Percentiles rank a stretch among this genome's conserved stretches.
Evolutionary conservation across 2,329 filamentous ascomycete species (phyloP).

Genomic region (Penicillium vulpinum): DNA sequence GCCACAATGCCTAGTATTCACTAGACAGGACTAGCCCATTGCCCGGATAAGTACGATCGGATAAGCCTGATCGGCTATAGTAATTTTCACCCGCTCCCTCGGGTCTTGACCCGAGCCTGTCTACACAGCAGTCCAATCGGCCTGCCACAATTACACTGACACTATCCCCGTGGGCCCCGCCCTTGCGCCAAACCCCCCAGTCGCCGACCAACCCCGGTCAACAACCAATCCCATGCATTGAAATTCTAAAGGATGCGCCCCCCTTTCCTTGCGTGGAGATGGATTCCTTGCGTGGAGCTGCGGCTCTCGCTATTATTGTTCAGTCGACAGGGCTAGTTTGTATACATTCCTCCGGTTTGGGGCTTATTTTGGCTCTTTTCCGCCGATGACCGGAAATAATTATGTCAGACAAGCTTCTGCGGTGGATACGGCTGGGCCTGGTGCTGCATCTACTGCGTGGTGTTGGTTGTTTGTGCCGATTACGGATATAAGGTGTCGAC

Average conservation of each 20-base stretch:
- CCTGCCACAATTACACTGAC: background rate
- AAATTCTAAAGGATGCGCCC: background rate
- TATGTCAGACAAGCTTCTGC: background rate
- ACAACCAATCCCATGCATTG: conserved; percentile 10
- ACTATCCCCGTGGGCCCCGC: background rate
- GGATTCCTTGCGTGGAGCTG: conserved; percentile 2
- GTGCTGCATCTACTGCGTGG: background rate
- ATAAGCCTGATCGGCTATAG: conserved; percentile 18
- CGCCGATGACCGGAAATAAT: conserved; percentile 26
- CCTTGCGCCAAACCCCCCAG: background rate
- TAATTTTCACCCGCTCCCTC: conserved; percentile 21
- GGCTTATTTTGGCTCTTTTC: background rate
- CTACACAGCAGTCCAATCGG: conserved; percentile 9
- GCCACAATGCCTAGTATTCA: background rate
- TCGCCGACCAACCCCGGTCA: conserved; percentile 12
- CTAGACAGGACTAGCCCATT: background rate
- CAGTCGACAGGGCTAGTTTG: background rate
- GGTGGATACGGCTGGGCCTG: background rate
- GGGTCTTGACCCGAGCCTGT: conserved; percentile 14
- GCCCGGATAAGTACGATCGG: background rate
- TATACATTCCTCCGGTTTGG: conserved; percentile 18
- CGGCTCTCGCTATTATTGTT: conserved; percentile 10
- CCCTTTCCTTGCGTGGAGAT: background rate
- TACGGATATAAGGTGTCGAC: conserved; percentile 1
- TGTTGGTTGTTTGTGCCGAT: conserved; percentile 3